Conservation (phyloP, 352 stramenopile species). For the Phytophthora sansomeana region DNA sequence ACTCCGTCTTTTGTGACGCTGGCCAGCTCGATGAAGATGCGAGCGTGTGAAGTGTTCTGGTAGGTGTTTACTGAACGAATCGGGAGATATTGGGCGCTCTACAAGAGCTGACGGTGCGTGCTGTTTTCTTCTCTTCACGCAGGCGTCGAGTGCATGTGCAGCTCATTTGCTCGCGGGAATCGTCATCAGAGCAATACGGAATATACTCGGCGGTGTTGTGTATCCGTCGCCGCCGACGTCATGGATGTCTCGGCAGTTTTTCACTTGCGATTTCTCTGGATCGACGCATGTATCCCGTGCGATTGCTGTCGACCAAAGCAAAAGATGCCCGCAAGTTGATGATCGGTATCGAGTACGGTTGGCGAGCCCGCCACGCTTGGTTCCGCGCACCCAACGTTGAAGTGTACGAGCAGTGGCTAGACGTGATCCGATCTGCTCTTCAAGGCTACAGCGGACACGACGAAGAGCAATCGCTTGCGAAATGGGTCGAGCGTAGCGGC, state of each 20-base stretch:
- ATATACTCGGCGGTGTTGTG: slow-evolving; percentile 31
- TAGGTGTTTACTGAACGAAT: slow-evolving; percentile 6
- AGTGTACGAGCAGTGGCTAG: slow-evolving; percentile 39
- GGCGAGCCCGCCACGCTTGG: slow-evolving; percentile 26
- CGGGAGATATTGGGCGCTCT: neutral
- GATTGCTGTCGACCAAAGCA: slow-evolving; percentile 24
- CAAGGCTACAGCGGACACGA: slow-evolving; percentile 6
- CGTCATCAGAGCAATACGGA: slow-evolving; percentile 18
- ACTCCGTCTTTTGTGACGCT: slow-evolving; percentile 33
- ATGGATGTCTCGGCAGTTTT: slow-evolving; percentile 26
- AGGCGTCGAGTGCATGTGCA: slow-evolving; percentile 30
- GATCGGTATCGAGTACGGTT: slow-evolving; percentile 38
- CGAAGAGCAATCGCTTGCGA: slow-evolving; percentile 25
- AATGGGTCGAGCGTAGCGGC: slow-evolving; percentile 26
- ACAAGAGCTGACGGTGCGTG: neutral
- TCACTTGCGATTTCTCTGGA: slow-evolving; percentile 29
- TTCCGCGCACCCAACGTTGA: slow-evolving; percentile 26
- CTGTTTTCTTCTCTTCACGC: neutral
- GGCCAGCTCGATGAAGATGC: slow-evolving; percentile 37
- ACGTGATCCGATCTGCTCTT: slow-evolving; percentile 36
- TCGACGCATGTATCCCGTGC: slow-evolving; percentile 35
- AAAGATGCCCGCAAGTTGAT: slow-evolving; percentile 28
- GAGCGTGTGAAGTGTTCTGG: slow-evolving; percentile 33
- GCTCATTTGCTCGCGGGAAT: slow-evolving; percentile 31
- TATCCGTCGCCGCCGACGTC: slow-evolving; percentile 21